Base-by-base conservation (phyloP, 2,329 filamentous ascomycete genomes). In the Colletotrichum musicola region DNA sequence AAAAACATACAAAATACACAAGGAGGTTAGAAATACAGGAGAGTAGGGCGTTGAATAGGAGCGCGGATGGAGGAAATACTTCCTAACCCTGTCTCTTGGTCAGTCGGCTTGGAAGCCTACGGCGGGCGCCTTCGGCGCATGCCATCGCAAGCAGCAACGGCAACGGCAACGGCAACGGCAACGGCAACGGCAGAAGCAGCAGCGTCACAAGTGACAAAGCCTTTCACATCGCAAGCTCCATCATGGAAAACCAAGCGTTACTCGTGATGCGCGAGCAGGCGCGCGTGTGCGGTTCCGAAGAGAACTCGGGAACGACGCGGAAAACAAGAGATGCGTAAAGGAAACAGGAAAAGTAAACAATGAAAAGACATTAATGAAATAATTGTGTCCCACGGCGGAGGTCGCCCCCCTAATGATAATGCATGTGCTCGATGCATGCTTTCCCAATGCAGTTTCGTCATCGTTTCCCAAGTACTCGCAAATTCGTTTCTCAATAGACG, bases 351-450 rank as follows among this genome's bases (percentile, higher is more conserved):
- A 42, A 16, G 9, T 2, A 30, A 42, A 20, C 6, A 10, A 20
- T 42, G 18, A 51, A 51, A 35, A 58, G 20, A 59, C 60, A 64
- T 42, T 58, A 68, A 53, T 16, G 64, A 54, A 55, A 64, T 40
- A 58, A 25, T 44, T 40, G 30, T 35, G 30, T 35, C 25, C 55
- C 47, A 59, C 53, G 49, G 16, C 62, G 46, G 58, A 56, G 56
- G 55, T 64, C 38, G 62, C 62, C 55, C 62, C 38, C 47, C 62
- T 7, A 59, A 27, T 53, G 40, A 42, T 53, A 22, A 50, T 42
- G 62, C 53, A 59, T 59, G 62, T n/a, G 51, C 47, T 61, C 61
- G 64, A 64, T 65, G 61, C 65, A 65, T 49, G 30, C 30, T 35
- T 35, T 35, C 30, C 30, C 30, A 35, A 35, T 35, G 30, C 30